These are phyloP conservation scores for Asterochloris sp. DNA, from an alignment of 139 green algal species.

Conservation along the genomic window DNA sequence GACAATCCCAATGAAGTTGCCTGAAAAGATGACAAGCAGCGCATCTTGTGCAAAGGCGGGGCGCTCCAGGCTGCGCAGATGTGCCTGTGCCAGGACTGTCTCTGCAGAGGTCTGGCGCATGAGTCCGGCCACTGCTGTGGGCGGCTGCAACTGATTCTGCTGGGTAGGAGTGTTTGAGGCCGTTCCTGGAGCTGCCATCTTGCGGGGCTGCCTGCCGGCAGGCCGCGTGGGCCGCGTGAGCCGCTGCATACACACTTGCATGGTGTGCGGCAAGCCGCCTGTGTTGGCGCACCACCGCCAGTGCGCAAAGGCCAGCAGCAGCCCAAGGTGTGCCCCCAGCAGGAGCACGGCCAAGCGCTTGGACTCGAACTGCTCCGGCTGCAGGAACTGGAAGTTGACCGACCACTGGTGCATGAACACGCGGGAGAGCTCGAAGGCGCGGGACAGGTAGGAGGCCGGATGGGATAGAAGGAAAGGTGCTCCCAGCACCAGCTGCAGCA, in stretches of 20 bases:
- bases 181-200: background rate
- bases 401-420: slow-evolving; percentile 77
- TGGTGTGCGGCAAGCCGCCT: background rate
- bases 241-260: background rate
- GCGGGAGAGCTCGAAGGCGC: slow-evolving; percentile 73
- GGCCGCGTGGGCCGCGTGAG: background rate
- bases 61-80: background rate
- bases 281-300: slow-evolving; percentile 38
- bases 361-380: slow-evolving; percentile 62
- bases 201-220: background rate
- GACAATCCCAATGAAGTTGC: slow-evolving; percentile 77
- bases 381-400: slow-evolving; percentile 86
- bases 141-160: too few species aligned
- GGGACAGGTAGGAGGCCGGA: slow-evolving; percentile 48
- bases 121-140: too few species aligned
- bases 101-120: too few species aligned
- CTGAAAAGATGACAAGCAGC: slow-evolving; percentile 54
- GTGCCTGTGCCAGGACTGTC: background rate
- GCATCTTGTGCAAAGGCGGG: slow-evolving; percentile 1
- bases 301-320: slow-evolving; percentile 57
- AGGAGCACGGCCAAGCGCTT: slow-evolving; percentile 47
- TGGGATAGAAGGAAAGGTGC: slow-evolving; percentile 61
- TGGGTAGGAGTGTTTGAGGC: background rate
- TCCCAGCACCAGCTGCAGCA: slow-evolving; percentile 53
- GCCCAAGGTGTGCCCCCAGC: slow-evolving; percentile 49